Percentiles rank a stretch among this genome's conserved stretches.
These are phyloP conservation scores for Diplodia mutila DNA, from an alignment of 2,329 filamentous ascomycete species.

Conservation along the genomic window DNA sequence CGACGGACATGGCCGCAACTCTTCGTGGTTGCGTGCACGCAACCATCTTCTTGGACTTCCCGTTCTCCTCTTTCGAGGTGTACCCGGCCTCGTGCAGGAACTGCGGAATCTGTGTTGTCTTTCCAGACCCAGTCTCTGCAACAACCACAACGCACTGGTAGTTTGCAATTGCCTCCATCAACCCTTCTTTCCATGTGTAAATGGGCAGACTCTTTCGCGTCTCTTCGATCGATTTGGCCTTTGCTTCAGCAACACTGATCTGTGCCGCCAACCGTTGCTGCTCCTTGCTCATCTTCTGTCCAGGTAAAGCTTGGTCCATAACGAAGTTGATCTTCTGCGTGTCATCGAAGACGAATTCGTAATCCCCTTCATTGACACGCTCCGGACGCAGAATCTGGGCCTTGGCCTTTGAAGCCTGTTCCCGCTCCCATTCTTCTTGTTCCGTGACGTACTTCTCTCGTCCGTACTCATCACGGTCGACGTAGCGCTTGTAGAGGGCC, in stretches of 20 bases:
- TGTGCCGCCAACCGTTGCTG: constrained; percentile 78
- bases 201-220: constrained; percentile 89
- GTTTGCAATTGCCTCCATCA: constrained; percentile 82
- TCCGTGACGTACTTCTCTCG: constrained; percentile 90
- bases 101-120: constrained; percentile 93
- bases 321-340: constrained; percentile 85
- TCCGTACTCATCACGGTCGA: constrained; percentile 84
- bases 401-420: constrained; percentile 86
- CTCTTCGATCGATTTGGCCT: constrained; percentile 85
- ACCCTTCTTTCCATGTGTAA: constrained; percentile 82
- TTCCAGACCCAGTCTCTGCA: constrained; percentile 92
- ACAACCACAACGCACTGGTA: constrained; percentile 91
- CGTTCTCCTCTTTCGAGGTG: constrained; percentile 51
- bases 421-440: constrained; percentile 93
- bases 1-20: constrained; percentile 96
- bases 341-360: constrained; percentile 92
- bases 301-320: constrained; percentile 71
- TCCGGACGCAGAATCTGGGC: constrained; percentile 78
- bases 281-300: constrained; percentile 77
- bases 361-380: constrained; percentile 77
- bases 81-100: constrained; percentile 92
- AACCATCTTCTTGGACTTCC: constrained; percentile 77
- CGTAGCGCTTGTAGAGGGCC: constrained; percentile 85
- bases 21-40: constrained; percentile 93
- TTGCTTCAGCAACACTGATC: constrained; percentile 86